Conservation (phyloP, 169 alveolate genomes). For the Cyclospora cayetanensis region DNA sequence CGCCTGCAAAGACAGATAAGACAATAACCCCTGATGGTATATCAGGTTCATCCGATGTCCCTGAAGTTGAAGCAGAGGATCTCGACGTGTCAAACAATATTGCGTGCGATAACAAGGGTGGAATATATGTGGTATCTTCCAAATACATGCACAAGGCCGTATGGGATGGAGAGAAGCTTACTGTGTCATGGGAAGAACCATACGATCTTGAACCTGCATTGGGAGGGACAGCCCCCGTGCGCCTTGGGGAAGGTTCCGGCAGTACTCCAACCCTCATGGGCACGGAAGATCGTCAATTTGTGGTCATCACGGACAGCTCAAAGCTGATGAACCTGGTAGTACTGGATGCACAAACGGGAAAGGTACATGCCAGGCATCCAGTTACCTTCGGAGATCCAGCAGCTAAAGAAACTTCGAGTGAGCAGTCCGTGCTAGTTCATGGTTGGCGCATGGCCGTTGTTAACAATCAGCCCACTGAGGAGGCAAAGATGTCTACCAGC, state of each 20-base stretch:
- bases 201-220: slow-evolving; percentile 49
- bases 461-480: slow-evolving; percentile 70
- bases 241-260: slow-evolving; percentile 73
- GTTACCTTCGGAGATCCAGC: slow-evolving; percentile 69
- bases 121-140: slow-evolving; percentile 70
- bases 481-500: slow-evolving; percentile 45
- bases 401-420: slow-evolving; percentile 66
- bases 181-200: slow-evolving; percentile 69
- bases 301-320: slow-evolving; percentile 71
- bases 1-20: slow-evolving; percentile 16
- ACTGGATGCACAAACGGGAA: slow-evolving; percentile 67
- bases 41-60: background rate
- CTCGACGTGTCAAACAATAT: slow-evolving; percentile 72
- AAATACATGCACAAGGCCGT: slow-evolving; percentile 69
- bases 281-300: slow-evolving; percentile 25
- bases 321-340: slow-evolving; percentile 70
- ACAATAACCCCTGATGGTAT: slow-evolving; percentile 42
- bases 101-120: slow-evolving; percentile 72
- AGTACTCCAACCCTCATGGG: slow-evolving; percentile 74
- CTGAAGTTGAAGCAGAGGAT: background rate
- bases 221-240: slow-evolving; percentile 64
- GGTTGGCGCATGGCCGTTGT: slow-evolving; percentile 76
- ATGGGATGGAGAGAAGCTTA: slow-evolving; percentile 61
- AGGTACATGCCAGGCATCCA: slow-evolving; percentile 67
- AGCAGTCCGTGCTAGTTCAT: slow-evolving; percentile 73